These are phyloP conservation scores for Aspergillus arachidicola DNA, from an alignment of 2,329 filamentous ascomycete genomes.

Conservation along the genomic window DNA sequence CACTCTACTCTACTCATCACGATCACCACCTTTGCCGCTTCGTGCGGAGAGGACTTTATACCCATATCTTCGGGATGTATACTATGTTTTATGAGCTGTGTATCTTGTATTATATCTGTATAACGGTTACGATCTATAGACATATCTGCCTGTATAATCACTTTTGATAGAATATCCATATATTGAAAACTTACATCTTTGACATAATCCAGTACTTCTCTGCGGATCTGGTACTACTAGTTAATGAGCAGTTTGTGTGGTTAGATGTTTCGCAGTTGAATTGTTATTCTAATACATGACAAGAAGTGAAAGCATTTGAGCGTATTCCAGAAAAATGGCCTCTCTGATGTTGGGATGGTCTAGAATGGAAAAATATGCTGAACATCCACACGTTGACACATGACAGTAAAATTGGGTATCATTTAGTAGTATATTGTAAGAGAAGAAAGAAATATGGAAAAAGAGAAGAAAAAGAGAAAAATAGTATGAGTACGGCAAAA, in stretches of 20 bases:
- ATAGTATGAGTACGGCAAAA: neutral
- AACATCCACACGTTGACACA: neutral
- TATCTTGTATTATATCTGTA: neutral
- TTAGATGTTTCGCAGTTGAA: neutral
- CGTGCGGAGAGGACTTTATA: neutral
- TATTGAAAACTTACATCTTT: neutral
- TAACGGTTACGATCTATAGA: neutral
- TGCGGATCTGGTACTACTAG: neutral
- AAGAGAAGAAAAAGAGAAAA: neutral
- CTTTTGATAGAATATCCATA: neutral
- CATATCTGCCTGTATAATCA: neutral
- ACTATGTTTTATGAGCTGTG: neutral
- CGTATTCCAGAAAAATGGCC: no score
- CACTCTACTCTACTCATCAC: neutral
- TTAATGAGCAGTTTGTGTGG: neutral
- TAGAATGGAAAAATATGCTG: neutral
- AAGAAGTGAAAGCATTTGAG: neutral
- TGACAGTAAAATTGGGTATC: neutral
- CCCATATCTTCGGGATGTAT: neutral
- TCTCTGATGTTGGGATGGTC: slow-evolving; percentile 1
- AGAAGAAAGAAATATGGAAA: neutral
- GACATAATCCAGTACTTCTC: no score
- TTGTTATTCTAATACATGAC: neutral
- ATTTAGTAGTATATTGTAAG: neutral
- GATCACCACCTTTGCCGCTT: neutral